Conservation (phyloP, 371 early-diverging fungal species). For the Syncephalastrum sp. region DNA sequence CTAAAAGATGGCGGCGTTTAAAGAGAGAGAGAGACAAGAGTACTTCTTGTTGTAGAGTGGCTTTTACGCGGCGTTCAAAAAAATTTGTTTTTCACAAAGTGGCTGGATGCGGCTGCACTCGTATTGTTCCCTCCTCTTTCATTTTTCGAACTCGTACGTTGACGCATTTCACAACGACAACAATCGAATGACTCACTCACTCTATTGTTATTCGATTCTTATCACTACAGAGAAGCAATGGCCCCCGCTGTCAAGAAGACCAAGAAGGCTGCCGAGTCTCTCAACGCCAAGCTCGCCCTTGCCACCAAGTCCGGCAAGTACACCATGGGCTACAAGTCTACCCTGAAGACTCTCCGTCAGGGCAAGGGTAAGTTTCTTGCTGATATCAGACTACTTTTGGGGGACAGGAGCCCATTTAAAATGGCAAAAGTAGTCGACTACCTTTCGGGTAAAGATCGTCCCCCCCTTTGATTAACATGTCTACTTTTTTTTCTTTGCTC, state of each 20-base stretch:
- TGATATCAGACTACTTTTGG: conserved; percentile 11
- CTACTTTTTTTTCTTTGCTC: conserved; percentile 10
- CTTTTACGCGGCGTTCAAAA: no score
- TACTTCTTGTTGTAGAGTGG: no score
- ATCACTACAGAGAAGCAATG: conserved; percentile 24
- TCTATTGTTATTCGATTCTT: background rate
- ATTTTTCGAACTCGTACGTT: no score
- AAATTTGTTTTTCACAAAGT: no score
- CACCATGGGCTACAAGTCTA: conserved; percentile 96
- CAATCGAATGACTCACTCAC: no score
- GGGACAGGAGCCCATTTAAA: conserved; percentile 36
- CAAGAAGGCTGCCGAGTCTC: conserved; percentile 85
- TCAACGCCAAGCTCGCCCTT: conserved; percentile 97
- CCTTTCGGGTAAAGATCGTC: conserved; percentile 42
- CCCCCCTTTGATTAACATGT: conserved; percentile 21
- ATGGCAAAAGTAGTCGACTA: conserved; percentile 11
- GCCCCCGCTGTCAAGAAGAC: conserved; percentile 60
- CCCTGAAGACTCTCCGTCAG: conserved; percentile 94
- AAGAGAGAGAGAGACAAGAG: no score
- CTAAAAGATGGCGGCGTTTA: no score
- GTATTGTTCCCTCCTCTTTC: no score
- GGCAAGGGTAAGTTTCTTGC: conserved; percentile 82
- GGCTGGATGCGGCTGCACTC: no score
- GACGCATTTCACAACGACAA: no score
- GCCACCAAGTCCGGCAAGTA: conserved; percentile 99